Evolutionary conservation across 306 rosid species (phyloP).

Genomic region (Ormosia emarginata): DNA sequence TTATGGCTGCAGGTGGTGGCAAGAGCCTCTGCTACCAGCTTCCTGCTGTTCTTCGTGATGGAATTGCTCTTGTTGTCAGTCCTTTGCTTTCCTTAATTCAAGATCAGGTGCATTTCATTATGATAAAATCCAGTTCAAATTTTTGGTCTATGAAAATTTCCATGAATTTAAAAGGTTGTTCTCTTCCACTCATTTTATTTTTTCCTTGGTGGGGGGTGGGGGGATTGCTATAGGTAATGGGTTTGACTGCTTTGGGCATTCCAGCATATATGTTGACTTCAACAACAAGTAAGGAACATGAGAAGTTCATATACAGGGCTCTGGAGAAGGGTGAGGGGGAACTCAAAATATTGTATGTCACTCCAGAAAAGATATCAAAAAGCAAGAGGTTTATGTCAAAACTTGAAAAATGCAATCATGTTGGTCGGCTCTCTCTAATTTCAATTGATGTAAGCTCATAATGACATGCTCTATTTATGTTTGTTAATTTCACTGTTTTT

Average conservation of each 20-base stretch:
- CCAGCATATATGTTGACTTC: constrained; percentile 86
- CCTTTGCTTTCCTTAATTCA: constrained; percentile 90
- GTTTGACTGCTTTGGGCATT: constrained; percentile 85
- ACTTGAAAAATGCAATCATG: constrained; percentile 89
- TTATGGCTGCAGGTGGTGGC: constrained; percentile 99
- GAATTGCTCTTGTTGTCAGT: constrained; percentile 90
- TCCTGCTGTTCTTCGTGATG: constrained; percentile 83
- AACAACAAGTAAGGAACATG: constrained; percentile 71
- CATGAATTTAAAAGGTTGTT: neutral
- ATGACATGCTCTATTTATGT: neutral
- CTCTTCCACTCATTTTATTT: neutral
- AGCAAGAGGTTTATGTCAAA: constrained; percentile 99
- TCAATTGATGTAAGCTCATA: constrained; percentile 76
- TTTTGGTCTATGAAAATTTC: neutral
- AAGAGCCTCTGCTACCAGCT: constrained; percentile 97
- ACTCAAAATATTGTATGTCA: constrained; percentile 77
- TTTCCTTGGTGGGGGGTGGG: neutral
- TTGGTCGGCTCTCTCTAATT: constrained; percentile 80
- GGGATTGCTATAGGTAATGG: constrained; percentile 70
- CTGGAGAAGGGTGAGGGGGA: constrained; percentile 90
- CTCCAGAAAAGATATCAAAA: constrained; percentile 97
- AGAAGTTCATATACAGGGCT: constrained; percentile 77
- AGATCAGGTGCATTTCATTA: constrained; percentile 73
- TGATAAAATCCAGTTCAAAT: neutral
- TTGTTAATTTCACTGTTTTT: constrained; percentile 1